A percentile compares a stretch with the other conserved stretches of the same genome.
Conservation (phyloP, 208 protist genomes). For the Lotmaria passim region DNA sequence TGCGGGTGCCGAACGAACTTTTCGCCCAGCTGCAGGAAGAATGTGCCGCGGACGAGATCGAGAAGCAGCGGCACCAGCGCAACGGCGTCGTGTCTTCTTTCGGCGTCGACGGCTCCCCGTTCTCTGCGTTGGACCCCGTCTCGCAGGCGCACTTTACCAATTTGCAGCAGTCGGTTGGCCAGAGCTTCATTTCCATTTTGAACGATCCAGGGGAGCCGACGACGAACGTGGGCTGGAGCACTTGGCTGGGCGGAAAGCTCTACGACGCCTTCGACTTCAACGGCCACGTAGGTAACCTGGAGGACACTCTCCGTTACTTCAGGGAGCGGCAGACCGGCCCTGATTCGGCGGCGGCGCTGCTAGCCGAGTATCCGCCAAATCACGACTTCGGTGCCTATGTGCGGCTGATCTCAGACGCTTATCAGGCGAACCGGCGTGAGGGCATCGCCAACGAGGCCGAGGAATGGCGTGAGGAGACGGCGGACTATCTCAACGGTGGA, state of each 20-base stretch:
- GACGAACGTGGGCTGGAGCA: slow-evolving; percentile 48
- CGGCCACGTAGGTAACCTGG: slow-evolving; percentile 22
- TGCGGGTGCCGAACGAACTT: slow-evolving; percentile 44
- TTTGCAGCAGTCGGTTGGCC: slow-evolving; percentile 77
- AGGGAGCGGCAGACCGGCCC: slow-evolving; percentile 29
- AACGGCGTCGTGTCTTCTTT: slow-evolving; percentile 5
- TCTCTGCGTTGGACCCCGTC: slow-evolving; percentile 65
- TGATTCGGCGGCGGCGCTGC: slow-evolving; percentile 46
- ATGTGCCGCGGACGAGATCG: slow-evolving; percentile 36
- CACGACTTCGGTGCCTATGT: slow-evolving; percentile 77
- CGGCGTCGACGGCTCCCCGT: slow-evolving; percentile 37
- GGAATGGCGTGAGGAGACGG: slow-evolving; percentile 30
- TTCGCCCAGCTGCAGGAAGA: slow-evolving; percentile 47
- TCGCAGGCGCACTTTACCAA: slow-evolving; percentile 75
- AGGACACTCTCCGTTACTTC: slow-evolving; percentile 31
- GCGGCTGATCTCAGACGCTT: slow-evolving; percentile 64
- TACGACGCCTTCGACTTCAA: slow-evolving; percentile 75
- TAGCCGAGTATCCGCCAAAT: slow-evolving; percentile 46
- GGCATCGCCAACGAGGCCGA: slow-evolving; percentile 31
- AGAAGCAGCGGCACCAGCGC: slow-evolving; percentile 12
- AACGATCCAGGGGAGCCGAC: slow-evolving; percentile 72
- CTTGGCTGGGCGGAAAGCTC: slow-evolving; percentile 73
- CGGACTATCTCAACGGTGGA: neutral
- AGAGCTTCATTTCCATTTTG: slow-evolving; percentile 91
- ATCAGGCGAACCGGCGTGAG: slow-evolving; percentile 67